Base-by-base conservation (phyloP, 176 grass and related monocot species). In the Dendrocalamus sinicus region DNA sequence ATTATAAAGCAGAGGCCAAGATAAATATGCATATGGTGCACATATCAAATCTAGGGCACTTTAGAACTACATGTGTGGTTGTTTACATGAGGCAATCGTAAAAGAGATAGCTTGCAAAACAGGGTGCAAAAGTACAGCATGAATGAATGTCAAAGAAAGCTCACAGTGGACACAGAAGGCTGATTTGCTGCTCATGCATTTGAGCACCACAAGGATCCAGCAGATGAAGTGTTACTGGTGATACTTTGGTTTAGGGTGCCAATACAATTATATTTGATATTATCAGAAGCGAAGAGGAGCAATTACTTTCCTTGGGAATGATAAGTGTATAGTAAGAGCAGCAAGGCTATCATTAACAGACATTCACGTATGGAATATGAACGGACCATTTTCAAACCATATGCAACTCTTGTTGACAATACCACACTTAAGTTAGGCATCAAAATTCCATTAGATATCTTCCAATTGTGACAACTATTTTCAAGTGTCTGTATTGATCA, bases 71-170 rank as follows among this genome's bases (percentile, higher is more conserved):
- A 63, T 1, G 10, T 24, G 28, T 43, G 22, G 47, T 66, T 75
- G 20, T 32, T 16, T 41, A 15, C 41, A 20, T 22, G 22, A 53
- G 45, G 52, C 19, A 40, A 59, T 24, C 7, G 9, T 52, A 74
- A 53, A 30, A 35, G 12, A 58, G 37, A 55, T 8, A 62, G 57
- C 0, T 8, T 32, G 14, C 43, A 52, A 67, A 76, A 37, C 10
- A 70, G 4, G 7, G 48, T 71, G 73, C 73, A 83, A 5, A 77
- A 52, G 7, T 72, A 64, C 11, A 72, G 1, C 28, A 86, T 8
- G 45, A 22, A 77, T 35, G 12, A 60, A 51, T 80, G 58, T 24
- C 35, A 64, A 86, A 54, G 57, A 86, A 53, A 86, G 4, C 44
- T 80, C 26, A 70, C 23, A 8, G 22, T 80, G n/a, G 46, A 28